Base-by-base conservation (phyloP, 2,329 filamentous ascomycete species). In the Neofusicoccum kwambonambiense region DNA sequence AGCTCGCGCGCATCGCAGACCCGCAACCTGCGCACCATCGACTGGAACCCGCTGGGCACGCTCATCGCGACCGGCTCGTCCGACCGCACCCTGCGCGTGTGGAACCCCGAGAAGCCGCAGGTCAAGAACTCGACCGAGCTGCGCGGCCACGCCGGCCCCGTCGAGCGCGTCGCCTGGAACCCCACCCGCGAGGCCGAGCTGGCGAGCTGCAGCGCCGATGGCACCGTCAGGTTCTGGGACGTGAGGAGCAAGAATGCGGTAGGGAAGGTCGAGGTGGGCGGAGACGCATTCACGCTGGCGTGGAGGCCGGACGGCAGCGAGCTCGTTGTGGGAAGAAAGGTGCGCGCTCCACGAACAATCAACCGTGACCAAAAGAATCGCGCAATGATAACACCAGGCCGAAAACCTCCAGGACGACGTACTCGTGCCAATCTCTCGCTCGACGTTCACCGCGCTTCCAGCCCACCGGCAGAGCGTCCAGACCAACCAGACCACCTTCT, bases 1-100 rank as follows among this genome's bases (percentile, higher is more conserved):
- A 72, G 72, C 44, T 72, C 71, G 27, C 69, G 72, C 8, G 71
- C 75, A 12, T 73, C 75, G 7, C 70, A 72, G 12, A 70, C 70
- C 42, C 76, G 77, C 61, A 75, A 70, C 66, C 73, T 96, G 64
- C 88, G 91, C 45, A 89, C 90, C 1, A 89, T 98, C 69, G 89
- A 91, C 44, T 98, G 94, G 94, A 97, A 94, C 69, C 91, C 93
- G 0, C 82, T 91, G 0, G 93, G 94, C 39, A 90, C 87, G 8
- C 82, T 95, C 66, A 88, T 98, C 67, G 94, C 94, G 0, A 96
- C 93, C 0, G 93, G 92, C 3, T 86, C 89, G 5, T 81, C 83
- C 27, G 89, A 92, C 72, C 87, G 85, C 69, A 90, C 86, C 8
- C 78, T 94, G 62, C 87, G 91, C 71, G 89, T 93, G 54, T 94